Evolutionary conservation across 163 green algal species (phyloP), one percentile per base, ranked within the genome.

Genomic region (Chlamydomonas reinhardtii): DNA sequence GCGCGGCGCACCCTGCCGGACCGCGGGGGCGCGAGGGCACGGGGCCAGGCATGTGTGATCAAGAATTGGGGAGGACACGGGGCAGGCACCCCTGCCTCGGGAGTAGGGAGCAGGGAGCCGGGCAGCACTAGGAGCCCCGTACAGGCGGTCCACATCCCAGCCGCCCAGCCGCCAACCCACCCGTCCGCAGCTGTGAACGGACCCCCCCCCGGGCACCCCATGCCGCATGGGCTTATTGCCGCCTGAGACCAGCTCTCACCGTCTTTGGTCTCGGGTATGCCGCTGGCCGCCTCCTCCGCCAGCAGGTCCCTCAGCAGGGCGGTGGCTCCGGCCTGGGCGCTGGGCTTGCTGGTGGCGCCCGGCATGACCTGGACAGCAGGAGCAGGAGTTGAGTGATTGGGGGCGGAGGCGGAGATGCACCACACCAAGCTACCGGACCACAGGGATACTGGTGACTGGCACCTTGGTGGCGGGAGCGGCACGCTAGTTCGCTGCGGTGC

Each of bases 231-330:
- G 19, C 19, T 27, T n/a, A n/a, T n/a, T n/a, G n/a, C n/a, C n/a
- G n/a, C n/a, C n/a, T n/a, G n/a, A n/a, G n/a, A n/a, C n/a, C n/a
- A n/a, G n/a, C n/a, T n/a, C 68, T 48, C 34, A 75, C 77, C 79
- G 35, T 85, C 79, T 5, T 25, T 34, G 2, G 79, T 85, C 20
- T 70, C 54, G 17, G 27, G 52, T 8, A 85, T 78, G 31, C 52
- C 54, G 4, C 43, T 39, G 9, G 68, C 34, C 4, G 68, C 25
- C 34, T 77, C 79, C 65, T 85, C 79, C 61, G 76, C 77, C 43
- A 91, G 72, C 69, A 91, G 87, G 62, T 91, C 88, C 56, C 88
- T 48, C 24, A 91, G 83, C 69, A 91, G 76, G 14, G 65, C 73
- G 0, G 74, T 76, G 24, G 88, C 88, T 34, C 54, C 54, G n/a